These are phyloP conservation scores for Diaporthe destruens DNA, from an alignment of 2,329 filamentous ascomycete genomes.

Conservation along the genomic window DNA sequence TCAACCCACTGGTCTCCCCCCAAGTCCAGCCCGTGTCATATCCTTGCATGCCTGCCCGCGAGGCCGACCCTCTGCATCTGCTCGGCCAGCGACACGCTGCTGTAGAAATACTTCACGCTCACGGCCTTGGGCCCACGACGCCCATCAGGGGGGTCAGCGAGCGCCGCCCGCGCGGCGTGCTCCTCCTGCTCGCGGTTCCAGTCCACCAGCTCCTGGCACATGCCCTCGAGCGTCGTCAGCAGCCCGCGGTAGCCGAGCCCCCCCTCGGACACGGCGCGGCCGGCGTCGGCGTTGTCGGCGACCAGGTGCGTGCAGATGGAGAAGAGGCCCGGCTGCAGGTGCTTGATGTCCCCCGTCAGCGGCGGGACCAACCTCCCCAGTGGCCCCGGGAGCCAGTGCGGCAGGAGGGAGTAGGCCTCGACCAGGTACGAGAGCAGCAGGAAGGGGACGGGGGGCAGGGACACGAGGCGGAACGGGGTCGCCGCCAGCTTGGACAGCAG, in stretches of 20 bases:
- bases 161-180: slow-evolving; percentile 31
- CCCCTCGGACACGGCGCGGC: slow-evolving; percentile 51
- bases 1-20: too few relatives aligned
- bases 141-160: not conserved
- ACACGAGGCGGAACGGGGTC: slow-evolving; percentile 52
- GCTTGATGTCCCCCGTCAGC: slow-evolving; percentile 51
- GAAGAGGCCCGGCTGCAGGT: slow-evolving; percentile 56
- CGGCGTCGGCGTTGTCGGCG: slow-evolving; percentile 50
- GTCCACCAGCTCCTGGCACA: slow-evolving; percentile 55
- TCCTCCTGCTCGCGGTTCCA: slow-evolving; percentile 56
- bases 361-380: slow-evolving; percentile 49
- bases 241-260: slow-evolving; percentile 56
- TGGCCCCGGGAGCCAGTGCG: slow-evolving; percentile 45
- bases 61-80: slow-evolving; percentile 50
- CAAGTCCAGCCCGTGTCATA: slow-evolving; percentile 6
- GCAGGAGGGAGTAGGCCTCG: slow-evolving; percentile 54
- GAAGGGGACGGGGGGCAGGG: slow-evolving; percentile 51
- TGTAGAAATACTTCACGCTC: slow-evolving; percentile 52
- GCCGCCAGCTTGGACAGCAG: slow-evolving; percentile 51
- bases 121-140: not conserved
- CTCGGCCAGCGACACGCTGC: slow-evolving; percentile 55
- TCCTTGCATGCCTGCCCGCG: slow-evolving; percentile 19
- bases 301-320: slow-evolving; percentile 57
- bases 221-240: slow-evolving; percentile 55
- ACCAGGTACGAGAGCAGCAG: slow-evolving; percentile 53